A percentile compares a stretch with the other conserved stretches of the same genome.
These are phyloP conservation scores for Ophiocordyceps camponoti-leonardi DNA, from an alignment of 2,329 filamentous ascomycete species.

Conservation along the genomic window DNA sequence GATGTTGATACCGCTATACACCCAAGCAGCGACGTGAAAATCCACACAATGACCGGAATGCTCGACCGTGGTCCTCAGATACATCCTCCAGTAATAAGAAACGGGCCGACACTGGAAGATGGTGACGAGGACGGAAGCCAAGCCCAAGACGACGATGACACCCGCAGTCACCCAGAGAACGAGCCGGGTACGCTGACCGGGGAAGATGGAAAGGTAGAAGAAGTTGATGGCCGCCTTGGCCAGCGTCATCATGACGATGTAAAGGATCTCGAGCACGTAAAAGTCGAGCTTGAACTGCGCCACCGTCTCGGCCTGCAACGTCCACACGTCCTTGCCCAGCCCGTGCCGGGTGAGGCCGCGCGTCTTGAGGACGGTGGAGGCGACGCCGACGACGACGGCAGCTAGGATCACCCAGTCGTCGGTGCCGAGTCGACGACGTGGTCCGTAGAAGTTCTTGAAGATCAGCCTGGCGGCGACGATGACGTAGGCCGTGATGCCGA, in stretches of 20 bases:
- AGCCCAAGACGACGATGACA: background rate
- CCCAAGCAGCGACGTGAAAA: background rate
- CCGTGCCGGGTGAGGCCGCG: slow-evolving; percentile 10
- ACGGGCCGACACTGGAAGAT: slow-evolving; percentile 1
- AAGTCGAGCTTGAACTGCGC: background rate
- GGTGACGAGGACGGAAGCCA: background rate
- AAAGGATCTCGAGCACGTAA: background rate
- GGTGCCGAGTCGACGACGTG: slow-evolving; percentile 11
- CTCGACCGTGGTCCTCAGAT: background rate
- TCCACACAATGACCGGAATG: background rate
- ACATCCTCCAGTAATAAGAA: slow-evolving; percentile 1
- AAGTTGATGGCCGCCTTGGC: background rate
- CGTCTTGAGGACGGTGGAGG: slow-evolving; percentile 9
- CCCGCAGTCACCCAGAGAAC: background rate
- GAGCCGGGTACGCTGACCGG: background rate
- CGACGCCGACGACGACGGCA: slow-evolving; percentile 7
- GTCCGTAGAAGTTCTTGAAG: slow-evolving; percentile 11
- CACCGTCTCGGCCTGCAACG: slow-evolving; percentile 5
- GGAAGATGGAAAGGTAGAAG: slow-evolving; percentile 1
- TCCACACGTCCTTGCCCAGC: slow-evolving; percentile 17
- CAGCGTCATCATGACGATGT: background rate
- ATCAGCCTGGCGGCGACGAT: slow-evolving; percentile 6
- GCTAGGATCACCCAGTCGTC: slow-evolving; percentile 15
- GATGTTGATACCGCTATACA: slow-evolving; percentile 1
- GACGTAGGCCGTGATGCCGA: slow-evolving; percentile 6